phyloP scores from a whole-genome alignment of 1,284 basidiomycete genomes.

The Trametes sp. region DNA sequence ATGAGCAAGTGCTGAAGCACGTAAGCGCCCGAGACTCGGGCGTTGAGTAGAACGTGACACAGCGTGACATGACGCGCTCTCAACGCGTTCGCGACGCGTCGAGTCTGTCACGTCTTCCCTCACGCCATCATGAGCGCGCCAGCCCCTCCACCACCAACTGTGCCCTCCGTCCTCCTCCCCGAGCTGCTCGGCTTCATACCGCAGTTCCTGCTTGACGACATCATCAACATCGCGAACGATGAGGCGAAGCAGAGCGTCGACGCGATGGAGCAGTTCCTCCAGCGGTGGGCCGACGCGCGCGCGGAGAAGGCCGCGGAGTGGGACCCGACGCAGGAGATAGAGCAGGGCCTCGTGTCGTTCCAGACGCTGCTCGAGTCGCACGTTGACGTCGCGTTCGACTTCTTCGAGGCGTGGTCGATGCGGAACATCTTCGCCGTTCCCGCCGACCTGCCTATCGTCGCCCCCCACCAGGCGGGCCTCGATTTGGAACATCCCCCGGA shows the following conservation, averaged over 20 bases:
- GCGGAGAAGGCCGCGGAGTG: constrained; percentile 52
- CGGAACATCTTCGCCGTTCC: constrained; percentile 79
- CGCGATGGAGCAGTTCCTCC: constrained; percentile 76
- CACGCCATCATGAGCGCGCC: constrained; percentile 32
- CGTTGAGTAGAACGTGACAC: not conserved
- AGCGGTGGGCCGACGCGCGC: constrained; percentile 71
- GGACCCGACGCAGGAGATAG: constrained; percentile 72
- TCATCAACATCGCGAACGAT: constrained; percentile 72
- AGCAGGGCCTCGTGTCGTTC: constrained; percentile 78
- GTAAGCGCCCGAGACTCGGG: not conserved
- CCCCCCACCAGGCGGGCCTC: constrained; percentile 70
- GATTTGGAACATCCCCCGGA: constrained; percentile 58
- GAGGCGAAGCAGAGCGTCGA: constrained; percentile 74
- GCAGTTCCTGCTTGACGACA: constrained; percentile 73
- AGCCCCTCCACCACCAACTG: constrained; percentile 33
- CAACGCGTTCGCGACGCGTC: not conserved
- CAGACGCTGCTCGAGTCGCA: constrained; percentile 81
- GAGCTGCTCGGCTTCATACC: constrained; percentile 74
- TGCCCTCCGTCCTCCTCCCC: constrained; percentile 62
- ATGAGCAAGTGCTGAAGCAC: not conserved
- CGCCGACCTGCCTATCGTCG: constrained; percentile 67
- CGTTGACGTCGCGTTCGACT: constrained; percentile 82
- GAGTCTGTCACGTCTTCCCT: not conserved
- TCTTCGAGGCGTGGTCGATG: constrained; percentile 81
- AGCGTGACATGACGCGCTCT: not conserved